These are phyloP conservation scores for Gautieria morchelliformis DNA, from an alignment of 768 basidiomycete genomes.

Conservation along the genomic window DNA sequence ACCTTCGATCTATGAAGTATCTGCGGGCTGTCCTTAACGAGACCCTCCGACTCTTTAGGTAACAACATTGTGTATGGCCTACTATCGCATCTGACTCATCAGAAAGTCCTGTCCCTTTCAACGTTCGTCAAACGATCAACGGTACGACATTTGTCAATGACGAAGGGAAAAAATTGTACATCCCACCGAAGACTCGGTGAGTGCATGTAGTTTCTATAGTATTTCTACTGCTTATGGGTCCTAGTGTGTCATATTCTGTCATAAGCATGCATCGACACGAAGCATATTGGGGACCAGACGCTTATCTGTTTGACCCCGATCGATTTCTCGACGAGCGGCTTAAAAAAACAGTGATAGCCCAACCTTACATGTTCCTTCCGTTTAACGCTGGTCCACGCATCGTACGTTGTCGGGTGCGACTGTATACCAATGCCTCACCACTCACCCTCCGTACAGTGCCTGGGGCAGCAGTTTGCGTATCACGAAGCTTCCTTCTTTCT, in stretches of 20 bases:
- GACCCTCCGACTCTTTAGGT: constrained; percentile 24
- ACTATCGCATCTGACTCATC: neutral
- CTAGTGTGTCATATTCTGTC: constrained; percentile 42
- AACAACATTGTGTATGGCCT: neutral
- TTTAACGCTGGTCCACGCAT: constrained; percentile 10
- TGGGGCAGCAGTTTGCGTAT: constrained; percentile 23
- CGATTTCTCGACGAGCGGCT: constrained; percentile 6
- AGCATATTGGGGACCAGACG: constrained; percentile 65
- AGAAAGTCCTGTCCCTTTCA: constrained; percentile 20
- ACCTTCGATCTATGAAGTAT: constrained; percentile 26
- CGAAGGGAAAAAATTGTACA: constrained; percentile 1
- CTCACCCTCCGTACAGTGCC: constrained; percentile 6
- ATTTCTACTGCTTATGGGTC: neutral
- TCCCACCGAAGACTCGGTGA: constrained; percentile 1
- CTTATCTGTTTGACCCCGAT: constrained; percentile 42
- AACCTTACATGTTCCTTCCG: constrained; percentile 15
- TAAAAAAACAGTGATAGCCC: constrained; percentile 6
- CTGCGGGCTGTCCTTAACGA: constrained; percentile 60
- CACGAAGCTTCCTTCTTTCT: constrained; percentile 19
- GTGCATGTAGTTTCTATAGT: neutral
- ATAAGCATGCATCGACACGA: constrained; percentile 57
- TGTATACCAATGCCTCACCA: too few relatives aligned
- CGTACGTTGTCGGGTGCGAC: neutral
- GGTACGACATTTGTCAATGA: neutral
- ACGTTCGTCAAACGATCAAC: constrained; percentile 13